These are phyloP conservation scores for Terfezia claveryi DNA, from an alignment of 495 filamentous ascomycete species.

Conservation along the genomic window DNA sequence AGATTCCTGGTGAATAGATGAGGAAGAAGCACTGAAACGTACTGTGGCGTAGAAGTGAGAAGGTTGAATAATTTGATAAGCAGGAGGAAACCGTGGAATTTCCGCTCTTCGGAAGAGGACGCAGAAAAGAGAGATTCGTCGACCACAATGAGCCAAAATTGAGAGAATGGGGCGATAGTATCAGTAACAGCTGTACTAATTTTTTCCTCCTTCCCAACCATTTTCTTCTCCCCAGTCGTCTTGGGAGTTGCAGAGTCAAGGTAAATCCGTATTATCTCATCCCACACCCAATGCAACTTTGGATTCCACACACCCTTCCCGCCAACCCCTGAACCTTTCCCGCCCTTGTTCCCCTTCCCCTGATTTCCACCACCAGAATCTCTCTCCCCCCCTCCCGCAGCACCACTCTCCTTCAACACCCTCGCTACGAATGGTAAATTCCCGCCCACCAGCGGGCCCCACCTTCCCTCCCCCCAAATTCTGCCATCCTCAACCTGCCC, in stretches of 20 bases:
- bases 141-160: conserved; percentile 77
- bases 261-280: conserved; percentile 39
- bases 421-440: not conserved
- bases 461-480: not conserved
- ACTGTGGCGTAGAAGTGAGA: conserved; percentile 2
- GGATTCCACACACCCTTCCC: conserved; percentile 41
- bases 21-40: conserved; percentile 18
- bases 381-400: not conserved
- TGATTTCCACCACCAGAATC: not conserved
- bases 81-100: conserved; percentile 75
- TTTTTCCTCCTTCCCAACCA: conserved; percentile 14
- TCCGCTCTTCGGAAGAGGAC: conserved; percentile 61
- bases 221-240: not conserved
- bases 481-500: not conserved
- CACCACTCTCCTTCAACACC: not conserved
- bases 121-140: conserved; percentile 71
- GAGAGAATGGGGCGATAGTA: conserved; percentile 32
- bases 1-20: conserved; percentile 59
- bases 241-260: conserved; percentile 6
- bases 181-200: not conserved
- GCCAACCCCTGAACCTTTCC: not conserved
- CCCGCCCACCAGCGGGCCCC: not conserved
- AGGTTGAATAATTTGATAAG: conserved; percentile 43
- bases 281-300: conserved; percentile 76
- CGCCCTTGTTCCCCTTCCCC: not conserved